A percentile compares a stretch with the other conserved stretches of the same genome.
These are phyloP conservation scores for Bipolaris victoriae DNA, from an alignment of 2,329 filamentous ascomycete species.

Conservation along the genomic window DNA sequence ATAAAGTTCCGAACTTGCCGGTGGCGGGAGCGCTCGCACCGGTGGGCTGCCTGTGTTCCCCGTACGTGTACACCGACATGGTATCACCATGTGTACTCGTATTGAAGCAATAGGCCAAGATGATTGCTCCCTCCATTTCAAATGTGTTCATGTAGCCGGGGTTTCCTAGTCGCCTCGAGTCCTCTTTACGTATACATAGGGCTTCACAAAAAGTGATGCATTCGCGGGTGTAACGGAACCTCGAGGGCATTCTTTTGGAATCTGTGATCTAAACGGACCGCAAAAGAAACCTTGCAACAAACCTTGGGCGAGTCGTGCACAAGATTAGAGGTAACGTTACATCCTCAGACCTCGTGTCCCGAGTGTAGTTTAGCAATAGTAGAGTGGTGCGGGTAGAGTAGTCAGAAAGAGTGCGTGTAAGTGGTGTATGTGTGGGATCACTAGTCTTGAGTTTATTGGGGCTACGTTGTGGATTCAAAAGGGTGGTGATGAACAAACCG, in stretches of 20 bases:
- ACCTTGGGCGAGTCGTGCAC: constrained; percentile 5
- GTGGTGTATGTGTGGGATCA: too few species aligned
- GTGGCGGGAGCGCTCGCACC: constrained; percentile 17
- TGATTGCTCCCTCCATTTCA: not conserved
- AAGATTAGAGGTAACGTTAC: constrained; percentile 11
- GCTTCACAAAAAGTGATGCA: constrained; percentile 10
- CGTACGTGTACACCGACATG: constrained; percentile 2
- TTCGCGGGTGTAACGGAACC: constrained; percentile 13
- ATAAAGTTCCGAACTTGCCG: constrained; percentile 13
- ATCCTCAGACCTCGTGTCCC: not conserved
- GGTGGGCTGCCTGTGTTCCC: constrained; percentile 9
- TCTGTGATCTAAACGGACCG: not conserved
- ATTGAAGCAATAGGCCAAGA: constrained; percentile 13
- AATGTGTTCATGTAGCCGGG: not conserved
- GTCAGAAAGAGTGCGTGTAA: not conserved
- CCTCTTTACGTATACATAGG: not conserved
- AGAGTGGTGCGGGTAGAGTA: not conserved
- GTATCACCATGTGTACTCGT: constrained; percentile 8
- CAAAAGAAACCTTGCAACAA: constrained; percentile 3
- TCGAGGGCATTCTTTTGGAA: constrained; percentile 12
- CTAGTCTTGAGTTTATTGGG: not conserved
- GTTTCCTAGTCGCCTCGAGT: constrained; percentile 13
- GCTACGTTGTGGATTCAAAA: not conserved
- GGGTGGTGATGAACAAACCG: not conserved
- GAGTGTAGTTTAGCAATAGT: not conserved